Conservation (phyloP, 2,329 filamentous ascomycete species). For the Dactylellina drechsleri region DNA sequence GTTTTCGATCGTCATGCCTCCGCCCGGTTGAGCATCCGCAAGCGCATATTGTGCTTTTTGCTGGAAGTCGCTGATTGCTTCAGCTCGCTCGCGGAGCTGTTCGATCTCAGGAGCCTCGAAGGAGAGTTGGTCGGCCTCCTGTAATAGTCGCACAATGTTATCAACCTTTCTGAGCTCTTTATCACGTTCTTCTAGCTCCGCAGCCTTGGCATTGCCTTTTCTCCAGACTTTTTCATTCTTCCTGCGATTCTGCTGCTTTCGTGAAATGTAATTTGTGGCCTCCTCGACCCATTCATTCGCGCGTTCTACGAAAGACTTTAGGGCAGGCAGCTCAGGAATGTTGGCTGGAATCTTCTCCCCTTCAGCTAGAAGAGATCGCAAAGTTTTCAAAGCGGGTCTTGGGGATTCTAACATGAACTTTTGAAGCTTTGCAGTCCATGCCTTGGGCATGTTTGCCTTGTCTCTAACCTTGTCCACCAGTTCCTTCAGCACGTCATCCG, state of each 20-base stretch:
- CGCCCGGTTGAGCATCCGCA: constrained; percentile 70
- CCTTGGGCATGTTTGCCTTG: constrained; percentile 84
- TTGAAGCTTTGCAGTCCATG: constrained; percentile 90
- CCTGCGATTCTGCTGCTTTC: constrained; percentile 95
- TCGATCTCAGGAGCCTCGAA: constrained; percentile 94
- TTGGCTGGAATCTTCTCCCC: constrained; percentile 96
- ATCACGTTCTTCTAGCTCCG: constrained; percentile 84
- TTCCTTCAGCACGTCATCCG: constrained; percentile 74
- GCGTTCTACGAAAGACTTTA: constrained; percentile 90
- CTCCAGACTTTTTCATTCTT: constrained; percentile 93
- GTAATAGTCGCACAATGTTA: constrained; percentile 85
- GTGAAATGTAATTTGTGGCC: constrained; percentile 92
- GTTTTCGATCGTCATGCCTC: constrained; percentile 69
- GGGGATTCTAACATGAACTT: constrained; percentile 83
- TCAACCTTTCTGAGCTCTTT: constrained; percentile 87
- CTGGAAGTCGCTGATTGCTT: constrained; percentile 86
- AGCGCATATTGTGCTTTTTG: constrained; percentile 77
- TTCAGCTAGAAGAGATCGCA: constrained; percentile 86
- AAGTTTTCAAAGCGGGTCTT: constrained; percentile 83
- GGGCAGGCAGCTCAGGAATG: constrained; percentile 80
- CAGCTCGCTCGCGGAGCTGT: constrained; percentile 83
- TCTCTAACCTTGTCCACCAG: constrained; percentile 82
- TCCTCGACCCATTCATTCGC: constrained; percentile 99
- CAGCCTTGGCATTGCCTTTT: constrained; percentile 75
- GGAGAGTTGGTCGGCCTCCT: constrained; percentile 83